Percentiles rank a stretch among this genome's conserved stretches.
These are phyloP conservation scores for Trametes elegans DNA, from an alignment of 768 basidiomycete species.

Conservation along the genomic window DNA sequence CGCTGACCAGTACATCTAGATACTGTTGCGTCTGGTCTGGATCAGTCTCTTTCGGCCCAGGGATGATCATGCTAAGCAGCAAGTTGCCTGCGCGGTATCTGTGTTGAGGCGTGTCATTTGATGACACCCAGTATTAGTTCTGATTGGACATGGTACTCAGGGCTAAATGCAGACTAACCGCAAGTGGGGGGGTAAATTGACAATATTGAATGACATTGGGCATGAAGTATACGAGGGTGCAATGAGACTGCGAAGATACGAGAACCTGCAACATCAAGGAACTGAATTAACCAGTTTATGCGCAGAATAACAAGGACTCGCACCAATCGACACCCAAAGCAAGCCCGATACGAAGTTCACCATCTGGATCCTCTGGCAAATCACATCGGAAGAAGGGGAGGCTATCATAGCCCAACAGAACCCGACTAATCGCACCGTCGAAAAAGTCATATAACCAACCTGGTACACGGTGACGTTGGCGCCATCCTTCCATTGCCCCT, in stretches of 20 bases:
- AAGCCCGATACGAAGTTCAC: conserved; percentile 31
- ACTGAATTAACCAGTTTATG: neutral
- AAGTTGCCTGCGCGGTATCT: conserved; percentile 5
- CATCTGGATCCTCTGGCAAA: conserved; percentile 15
- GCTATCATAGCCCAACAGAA: conserved; percentile 27
- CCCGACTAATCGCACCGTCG: conserved; percentile 28
- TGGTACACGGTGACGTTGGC: neutral
- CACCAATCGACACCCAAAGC: conserved; percentile 35
- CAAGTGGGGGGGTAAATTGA: conserved; percentile 30
- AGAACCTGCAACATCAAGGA: conserved; percentile 31
- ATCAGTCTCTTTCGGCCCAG: conserved; percentile 13
- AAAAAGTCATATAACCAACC: conserved; percentile 29
- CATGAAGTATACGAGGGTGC: conserved; percentile 35
- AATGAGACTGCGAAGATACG: conserved; percentile 35
- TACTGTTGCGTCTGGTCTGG: conserved; percentile 4
- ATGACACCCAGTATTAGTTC: conserved; percentile 23
- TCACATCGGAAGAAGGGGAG: conserved; percentile 27
- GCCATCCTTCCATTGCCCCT: conserved; percentile 23
- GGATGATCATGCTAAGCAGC: conserved; percentile 5
- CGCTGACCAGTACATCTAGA: neutral
- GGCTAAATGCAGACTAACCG: conserved; percentile 24
- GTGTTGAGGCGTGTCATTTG: conserved; percentile 26
- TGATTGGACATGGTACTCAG: too few relatives aligned
- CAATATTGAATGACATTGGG: conserved; percentile 34
- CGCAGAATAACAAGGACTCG: conserved; percentile 6